Percentiles rank a stretch among this genome's conserved stretches.
Evolutionary conservation across 345 rosid genomes (phyloP).

Genomic region (Citrus australasica): DNA sequence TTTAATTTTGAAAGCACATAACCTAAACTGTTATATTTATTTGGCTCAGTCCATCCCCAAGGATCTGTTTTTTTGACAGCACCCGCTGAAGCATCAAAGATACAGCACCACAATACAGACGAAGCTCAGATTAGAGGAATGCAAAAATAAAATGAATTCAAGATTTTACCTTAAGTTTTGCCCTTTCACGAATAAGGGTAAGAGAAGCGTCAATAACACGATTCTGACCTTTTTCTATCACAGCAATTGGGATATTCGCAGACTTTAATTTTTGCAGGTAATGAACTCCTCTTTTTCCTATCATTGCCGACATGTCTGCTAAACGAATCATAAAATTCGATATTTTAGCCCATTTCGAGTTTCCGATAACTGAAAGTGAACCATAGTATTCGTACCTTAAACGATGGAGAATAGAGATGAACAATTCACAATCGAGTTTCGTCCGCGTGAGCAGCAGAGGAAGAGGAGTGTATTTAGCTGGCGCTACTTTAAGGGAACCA

Average conservation of each 20-base stretch:
- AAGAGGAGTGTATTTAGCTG: not conserved
- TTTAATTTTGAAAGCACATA: not conserved
- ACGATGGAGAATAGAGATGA: not conserved
- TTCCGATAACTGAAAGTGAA: not conserved
- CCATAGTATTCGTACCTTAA: not conserved
- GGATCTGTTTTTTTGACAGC: too few species aligned
- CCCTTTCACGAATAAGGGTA: constrained; percentile 95
- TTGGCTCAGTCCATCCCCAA: not conserved
- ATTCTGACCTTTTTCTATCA: constrained; percentile 73
- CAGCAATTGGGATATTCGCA: constrained; percentile 54
- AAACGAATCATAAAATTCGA: not conserved
- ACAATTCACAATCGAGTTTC: not conserved
- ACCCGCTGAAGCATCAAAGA: not conserved
- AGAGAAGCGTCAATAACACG: constrained; percentile 96
- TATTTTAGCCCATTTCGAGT: not conserved
- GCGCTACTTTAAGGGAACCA: not conserved
- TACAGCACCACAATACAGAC: not conserved
- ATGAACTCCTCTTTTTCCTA: constrained; percentile 52
- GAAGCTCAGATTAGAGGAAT: not conserved
- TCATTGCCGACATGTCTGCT: constrained; percentile 51
- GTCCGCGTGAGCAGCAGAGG: not conserved
- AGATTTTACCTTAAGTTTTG: constrained; percentile 72
- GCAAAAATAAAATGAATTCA: not conserved
- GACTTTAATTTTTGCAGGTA: constrained; percentile 55
- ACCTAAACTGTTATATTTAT: not conserved